A percentile compares a stretch with the other conserved stretches of the same genome.
Evolutionary conservation across 495 filamentous ascomycete genomes (phyloP).

Genomic region (Annulohypoxylon moriforme): DNA sequence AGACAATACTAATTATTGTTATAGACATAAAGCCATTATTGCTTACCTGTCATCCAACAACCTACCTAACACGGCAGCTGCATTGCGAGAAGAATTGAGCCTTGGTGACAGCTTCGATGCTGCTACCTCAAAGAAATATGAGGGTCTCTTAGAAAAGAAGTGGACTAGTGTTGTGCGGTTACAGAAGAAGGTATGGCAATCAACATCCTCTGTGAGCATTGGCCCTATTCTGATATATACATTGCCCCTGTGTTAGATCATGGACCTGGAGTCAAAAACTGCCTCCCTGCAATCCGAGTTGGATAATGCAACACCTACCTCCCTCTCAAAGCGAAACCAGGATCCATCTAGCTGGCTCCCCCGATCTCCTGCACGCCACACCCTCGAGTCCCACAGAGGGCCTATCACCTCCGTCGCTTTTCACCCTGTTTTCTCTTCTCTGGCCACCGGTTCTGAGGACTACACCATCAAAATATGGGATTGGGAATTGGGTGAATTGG

Average conservation of each 20-base stretch:
- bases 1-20: constrained; percentile 7
- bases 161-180: constrained; percentile 92
- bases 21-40: constrained; percentile 89
- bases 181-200: constrained; percentile 80
- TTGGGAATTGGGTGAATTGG: constrained; percentile 94
- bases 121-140: constrained; percentile 85
- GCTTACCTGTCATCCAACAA: constrained; percentile 84
- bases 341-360: constrained; percentile 91
- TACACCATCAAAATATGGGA: constrained; percentile 96
- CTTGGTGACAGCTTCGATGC: constrained; percentile 79
- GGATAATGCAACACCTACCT: constrained; percentile 85
- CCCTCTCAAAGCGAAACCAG: constrained; percentile 79
- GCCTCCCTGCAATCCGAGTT: constrained; percentile 80
- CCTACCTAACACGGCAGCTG: constrained; percentile 72
- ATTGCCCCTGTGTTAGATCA: constrained; percentile 71
- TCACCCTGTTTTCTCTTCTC: constrained; percentile 90
- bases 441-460: constrained; percentile 93
- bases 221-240: constrained; percentile 23
- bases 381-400: constrained; percentile 83
- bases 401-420: constrained; percentile 92
- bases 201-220: background rate
- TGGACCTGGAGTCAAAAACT: constrained; percentile 87
- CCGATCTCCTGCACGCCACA: constrained; percentile 79
- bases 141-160: constrained; percentile 91
- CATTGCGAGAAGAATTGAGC: constrained; percentile 72